Evolutionary conservation across 768 basidiomycete genomes (phyloP).

Genomic region (Coprinopsis marcescibilis): DNA sequence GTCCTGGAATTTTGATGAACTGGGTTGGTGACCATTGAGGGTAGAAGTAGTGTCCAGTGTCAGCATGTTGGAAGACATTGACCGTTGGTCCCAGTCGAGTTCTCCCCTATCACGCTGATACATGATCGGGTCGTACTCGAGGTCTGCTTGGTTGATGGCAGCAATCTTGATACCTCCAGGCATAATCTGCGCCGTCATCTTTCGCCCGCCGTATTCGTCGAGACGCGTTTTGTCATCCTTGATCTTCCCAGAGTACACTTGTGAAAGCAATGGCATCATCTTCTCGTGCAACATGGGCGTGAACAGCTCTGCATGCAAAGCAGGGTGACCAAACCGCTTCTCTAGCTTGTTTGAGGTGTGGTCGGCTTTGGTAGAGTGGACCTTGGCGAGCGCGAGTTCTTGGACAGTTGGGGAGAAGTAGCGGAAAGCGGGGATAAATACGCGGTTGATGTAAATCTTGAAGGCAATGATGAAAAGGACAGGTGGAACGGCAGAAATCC

Average conservation of each 20-base stretch:
- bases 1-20: conserved; percentile 24
- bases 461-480: conserved; percentile 72
- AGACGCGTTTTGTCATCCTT: conserved; percentile 57
- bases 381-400: conserved; percentile 68
- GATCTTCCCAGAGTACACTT: conserved; percentile 75
- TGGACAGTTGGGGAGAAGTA: conserved; percentile 81
- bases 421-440: conserved; percentile 62
- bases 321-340: conserved; percentile 94
- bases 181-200: conserved; percentile 66
- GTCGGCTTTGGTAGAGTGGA: conserved; percentile 77
- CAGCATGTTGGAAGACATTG: conserved; percentile 55
- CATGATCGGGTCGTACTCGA: conserved; percentile 76
- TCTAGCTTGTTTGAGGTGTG: conserved; percentile 66
- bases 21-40: conserved; percentile 32
- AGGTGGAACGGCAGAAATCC: conserved; percentile 84
- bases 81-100: conserved; percentile 82
- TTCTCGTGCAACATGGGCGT: conserved; percentile 84
- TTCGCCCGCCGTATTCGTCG: conserved; percentile 74
- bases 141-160: conserved; percentile 70
- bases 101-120: conserved; percentile 82
- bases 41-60: conserved; percentile 44
- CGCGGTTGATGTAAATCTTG: conserved; percentile 77
- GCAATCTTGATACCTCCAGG: conserved; percentile 82
- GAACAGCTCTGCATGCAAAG: conserved; percentile 79
- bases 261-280: conserved; percentile 71